Percentiles rank a stretch among this genome's conserved stretches.
phyloP scores from a whole-genome alignment of 2,329 filamentous ascomycete genomes.

The Phaeoacremonium minimum region DNA sequence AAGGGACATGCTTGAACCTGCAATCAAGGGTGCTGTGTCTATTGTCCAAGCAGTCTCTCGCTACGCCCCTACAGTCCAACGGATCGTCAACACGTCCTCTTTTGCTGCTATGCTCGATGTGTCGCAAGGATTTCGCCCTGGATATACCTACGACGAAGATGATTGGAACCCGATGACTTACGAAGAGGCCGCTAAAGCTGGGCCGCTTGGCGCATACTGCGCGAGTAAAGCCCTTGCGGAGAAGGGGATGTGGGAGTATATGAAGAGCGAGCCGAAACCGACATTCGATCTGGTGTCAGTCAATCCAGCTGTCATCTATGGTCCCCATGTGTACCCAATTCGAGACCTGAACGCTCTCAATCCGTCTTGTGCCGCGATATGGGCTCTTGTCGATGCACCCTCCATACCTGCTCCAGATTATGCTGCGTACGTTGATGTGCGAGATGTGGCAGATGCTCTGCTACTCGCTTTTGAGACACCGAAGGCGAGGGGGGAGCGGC shows the following conservation, averaged over 20 bases:
- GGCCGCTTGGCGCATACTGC: background rate
- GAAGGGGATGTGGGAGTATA: slow-evolving; percentile 6
- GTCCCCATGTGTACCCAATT: slow-evolving; percentile 4
- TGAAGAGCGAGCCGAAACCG: slow-evolving; percentile 1
- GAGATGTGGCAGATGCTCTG: slow-evolving; percentile 6
- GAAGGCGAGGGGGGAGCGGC: slow-evolving; percentile 7
- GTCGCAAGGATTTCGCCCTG: background rate
- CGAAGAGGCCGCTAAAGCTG: background rate
- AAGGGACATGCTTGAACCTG: background rate
- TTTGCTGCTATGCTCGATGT: background rate
- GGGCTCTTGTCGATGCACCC: slow-evolving; percentile 4
- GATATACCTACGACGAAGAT: background rate
- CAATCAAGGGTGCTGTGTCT: background rate
- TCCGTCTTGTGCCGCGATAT: slow-evolving; percentile 7
- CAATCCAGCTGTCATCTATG: slow-evolving; percentile 7
- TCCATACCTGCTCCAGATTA: slow-evolving; percentile 5
- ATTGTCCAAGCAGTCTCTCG: background rate
- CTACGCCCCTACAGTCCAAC: background rate
- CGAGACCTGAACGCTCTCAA: background rate
- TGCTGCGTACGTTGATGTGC: slow-evolving; percentile 8
- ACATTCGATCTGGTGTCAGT: slow-evolving; percentile 8
- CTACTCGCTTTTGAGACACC: slow-evolving; percentile 3
- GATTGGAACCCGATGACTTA: background rate
- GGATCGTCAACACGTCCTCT: background rate
- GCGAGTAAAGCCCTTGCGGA: slow-evolving; percentile 6